These are phyloP conservation scores for Kodamaea kaohsiungensis DNA, from an alignment of 805 yeast species.

Conservation along the genomic window DNA sequence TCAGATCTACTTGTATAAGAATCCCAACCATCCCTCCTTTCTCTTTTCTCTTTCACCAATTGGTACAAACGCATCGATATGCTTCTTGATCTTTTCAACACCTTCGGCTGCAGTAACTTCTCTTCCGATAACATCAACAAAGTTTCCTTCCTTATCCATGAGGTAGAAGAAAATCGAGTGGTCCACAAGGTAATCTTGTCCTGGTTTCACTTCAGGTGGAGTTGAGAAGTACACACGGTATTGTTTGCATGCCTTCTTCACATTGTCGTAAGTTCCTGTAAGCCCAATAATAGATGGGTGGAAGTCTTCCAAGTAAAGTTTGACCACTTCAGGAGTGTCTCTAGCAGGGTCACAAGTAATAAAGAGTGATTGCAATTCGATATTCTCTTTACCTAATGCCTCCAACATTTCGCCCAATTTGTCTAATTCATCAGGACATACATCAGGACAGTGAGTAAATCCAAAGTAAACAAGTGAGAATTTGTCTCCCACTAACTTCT, in stretches of 20 bases:
- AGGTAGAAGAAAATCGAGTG: constrained; percentile 96
- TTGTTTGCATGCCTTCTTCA: constrained; percentile 82
- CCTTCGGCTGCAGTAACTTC: constrained; percentile 82
- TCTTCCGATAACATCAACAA: constrained; percentile 91
- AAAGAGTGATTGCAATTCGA: constrained; percentile 79
- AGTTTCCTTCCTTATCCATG: constrained; percentile 98
- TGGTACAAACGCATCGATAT: constrained; percentile 75
- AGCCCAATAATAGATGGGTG: constrained; percentile 87
- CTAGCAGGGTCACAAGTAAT: constrained; percentile 97
- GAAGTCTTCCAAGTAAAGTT: constrained; percentile 83
- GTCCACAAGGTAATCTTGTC: constrained; percentile 95
- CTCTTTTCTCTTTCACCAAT: constrained; percentile 65
- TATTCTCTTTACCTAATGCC: constrained; percentile 53
- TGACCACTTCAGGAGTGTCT: constrained; percentile 83
- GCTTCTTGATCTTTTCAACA: constrained; percentile 70
- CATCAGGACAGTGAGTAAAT: constrained; percentile 96
- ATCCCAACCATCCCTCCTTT: constrained; percentile 60
- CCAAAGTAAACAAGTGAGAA: constrained; percentile 93
- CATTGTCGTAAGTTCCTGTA: constrained; percentile 86
- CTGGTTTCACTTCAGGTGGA: constrained; percentile 90
- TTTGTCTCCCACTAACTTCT: constrained; percentile 67
- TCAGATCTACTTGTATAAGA: constrained; percentile 45
- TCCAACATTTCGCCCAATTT: constrained; percentile 76
- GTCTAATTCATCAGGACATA: constrained; percentile 97
- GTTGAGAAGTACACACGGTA: constrained; percentile 97